Conservation (phyloP, 2,329 filamentous ascomycete genomes). For the Colletotrichum lupini region DNA sequence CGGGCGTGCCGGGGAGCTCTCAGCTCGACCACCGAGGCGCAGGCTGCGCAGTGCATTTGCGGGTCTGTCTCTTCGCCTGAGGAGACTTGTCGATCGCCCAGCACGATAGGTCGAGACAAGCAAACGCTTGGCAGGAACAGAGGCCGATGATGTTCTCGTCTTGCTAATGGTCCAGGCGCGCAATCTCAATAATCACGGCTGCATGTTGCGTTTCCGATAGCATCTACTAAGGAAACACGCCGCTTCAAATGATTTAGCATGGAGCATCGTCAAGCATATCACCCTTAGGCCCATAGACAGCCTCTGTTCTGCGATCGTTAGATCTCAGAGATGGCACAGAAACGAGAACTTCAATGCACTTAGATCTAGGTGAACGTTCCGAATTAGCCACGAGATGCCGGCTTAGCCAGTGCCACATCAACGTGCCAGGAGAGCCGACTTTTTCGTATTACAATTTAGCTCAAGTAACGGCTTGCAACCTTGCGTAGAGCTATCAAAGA, state of each 20-base stretch:
- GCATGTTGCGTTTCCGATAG: no score
- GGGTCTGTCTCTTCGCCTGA: slow-evolving; percentile 5
- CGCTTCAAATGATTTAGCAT: background rate
- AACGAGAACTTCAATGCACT: background rate
- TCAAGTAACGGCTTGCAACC: background rate
- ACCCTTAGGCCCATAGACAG: background rate
- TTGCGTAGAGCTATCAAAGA: background rate
- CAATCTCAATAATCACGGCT: background rate
- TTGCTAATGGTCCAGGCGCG: background rate
- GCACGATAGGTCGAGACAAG: background rate
- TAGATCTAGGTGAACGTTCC: background rate
- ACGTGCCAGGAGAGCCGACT: background rate
- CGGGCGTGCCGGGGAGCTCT: background rate
- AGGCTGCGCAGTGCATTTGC: slow-evolving; percentile 7
- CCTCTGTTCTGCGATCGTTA: background rate
- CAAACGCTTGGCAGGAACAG: slow-evolving; percentile 15
- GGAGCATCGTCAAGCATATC: background rate
- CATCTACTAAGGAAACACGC: background rate
- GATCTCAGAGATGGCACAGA: background rate
- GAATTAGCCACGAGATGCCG: background rate
- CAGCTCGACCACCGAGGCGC: slow-evolving; percentile 31
- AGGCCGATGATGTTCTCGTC: background rate
- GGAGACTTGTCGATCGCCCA: slow-evolving; percentile 7
- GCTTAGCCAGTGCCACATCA: background rate
- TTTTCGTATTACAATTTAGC: background rate